Percentiles rank a stretch among this genome's conserved stretches.
Conservation (phyloP, 768 basidiomycete genomes). For the Leucocoprinus sp. region DNA sequence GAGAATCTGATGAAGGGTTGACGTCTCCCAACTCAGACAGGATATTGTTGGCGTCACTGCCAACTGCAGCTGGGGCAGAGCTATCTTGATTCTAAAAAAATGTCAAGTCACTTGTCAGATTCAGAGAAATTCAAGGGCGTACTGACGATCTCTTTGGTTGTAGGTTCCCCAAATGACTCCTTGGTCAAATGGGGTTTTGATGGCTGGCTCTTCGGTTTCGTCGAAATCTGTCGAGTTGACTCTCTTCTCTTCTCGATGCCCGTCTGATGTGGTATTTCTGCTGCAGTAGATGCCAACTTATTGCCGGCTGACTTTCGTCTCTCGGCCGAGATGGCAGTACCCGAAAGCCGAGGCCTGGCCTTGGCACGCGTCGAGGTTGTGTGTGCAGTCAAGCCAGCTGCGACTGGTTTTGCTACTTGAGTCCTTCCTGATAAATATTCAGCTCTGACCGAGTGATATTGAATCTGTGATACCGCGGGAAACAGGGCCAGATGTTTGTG, state of each 20-base stretch:
- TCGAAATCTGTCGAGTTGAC: neutral
- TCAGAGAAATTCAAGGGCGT: too few species aligned
- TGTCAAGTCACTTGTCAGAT: too few species aligned
- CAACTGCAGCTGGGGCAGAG: too few species aligned
- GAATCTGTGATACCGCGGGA: conserved; percentile 12
- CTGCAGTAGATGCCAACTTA: neutral
- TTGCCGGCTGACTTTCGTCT: neutral
- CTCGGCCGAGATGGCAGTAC: conserved; percentile 7
- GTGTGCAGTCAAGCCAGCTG: conserved; percentile 6
- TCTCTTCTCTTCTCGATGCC: neutral
- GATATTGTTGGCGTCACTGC: too few species aligned
- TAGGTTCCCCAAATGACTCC: too few species aligned
- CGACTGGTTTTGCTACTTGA: conserved; percentile 17
- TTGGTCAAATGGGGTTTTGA: neutral
- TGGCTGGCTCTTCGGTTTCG: neutral
- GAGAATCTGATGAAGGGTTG: too few species aligned
- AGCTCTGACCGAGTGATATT: conserved; percentile 13
- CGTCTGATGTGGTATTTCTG: neutral
- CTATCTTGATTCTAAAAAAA: too few species aligned
- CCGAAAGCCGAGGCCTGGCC: conserved; percentile 9
- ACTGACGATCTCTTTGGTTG: neutral
- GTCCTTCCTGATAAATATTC: conserved; percentile 21
- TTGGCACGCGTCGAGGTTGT: conserved; percentile 1
- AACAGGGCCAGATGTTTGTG: neutral
- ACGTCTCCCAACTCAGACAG: too few species aligned